Evolutionary conservation across 495 filamentous ascomycete genomes (phyloP), one percentile per base, ranked within the genome.

Genomic region (Penicillium subrubescens): DNA sequence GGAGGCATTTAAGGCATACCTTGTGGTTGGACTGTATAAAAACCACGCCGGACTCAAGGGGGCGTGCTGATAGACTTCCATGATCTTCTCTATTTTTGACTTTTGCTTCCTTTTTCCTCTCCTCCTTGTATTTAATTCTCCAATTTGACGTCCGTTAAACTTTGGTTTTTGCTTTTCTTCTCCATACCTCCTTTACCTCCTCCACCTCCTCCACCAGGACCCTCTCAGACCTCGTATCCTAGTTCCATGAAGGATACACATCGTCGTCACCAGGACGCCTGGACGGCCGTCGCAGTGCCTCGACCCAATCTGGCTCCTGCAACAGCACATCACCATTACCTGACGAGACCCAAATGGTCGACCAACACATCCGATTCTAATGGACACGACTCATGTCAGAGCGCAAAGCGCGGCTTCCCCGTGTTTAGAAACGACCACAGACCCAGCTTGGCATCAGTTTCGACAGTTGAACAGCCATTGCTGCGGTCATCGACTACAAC

Each of bases 391-490:
- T 14, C 34, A 21, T 44, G 25, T 19, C 57, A 60, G 21, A 59
- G 39, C 53, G 31, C 43, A 51, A 63, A 63, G 15, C 59, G 35
- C 23, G 53, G 51, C 39, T 58, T 60, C 61, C 37, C 57, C 8
- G 33, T 61, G 8, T 66, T 64, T 19, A 57, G 35, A 2, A 46
- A 57, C 21, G 62, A 60, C 5, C 33, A 56, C 21, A 51, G 50
- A 8, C 55, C 55, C 4, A 59, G 55, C 31, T 21, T 70, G 14
- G 55, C 61, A 17, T 62, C 64, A 3, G 55, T 68, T 19, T 62
- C 69, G 12, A 73, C 69, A 15, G 64, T 66, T 12, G 56, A 61
- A 7, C 53, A 34, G 25, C 64, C 67, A n/a, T 64, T 73, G 41
- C 37, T 70, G 39, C 15, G 39, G 3, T 57, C 37, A 23, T 25